Evolutionary conservation across 768 basidiomycete genomes (phyloP).

Genomic region (Multifurca ochricompacta): DNA sequence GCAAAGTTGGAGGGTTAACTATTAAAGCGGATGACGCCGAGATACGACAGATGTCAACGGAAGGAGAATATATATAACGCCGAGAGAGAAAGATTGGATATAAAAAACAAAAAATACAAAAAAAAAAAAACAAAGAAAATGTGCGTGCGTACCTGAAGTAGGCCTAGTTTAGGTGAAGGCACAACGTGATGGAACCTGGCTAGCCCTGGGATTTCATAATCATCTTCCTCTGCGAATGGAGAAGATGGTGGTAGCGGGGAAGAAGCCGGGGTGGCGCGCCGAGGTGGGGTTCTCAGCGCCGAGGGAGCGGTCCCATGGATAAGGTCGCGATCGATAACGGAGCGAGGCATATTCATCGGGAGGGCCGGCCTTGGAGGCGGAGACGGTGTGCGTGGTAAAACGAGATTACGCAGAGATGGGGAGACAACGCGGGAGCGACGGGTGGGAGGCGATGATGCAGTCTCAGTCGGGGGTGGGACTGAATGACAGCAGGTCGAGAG

Average conservation of each 20-base stretch:
- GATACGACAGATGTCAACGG: background rate
- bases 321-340: conserved; percentile 8
- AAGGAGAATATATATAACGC: background rate
- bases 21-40: background rate
- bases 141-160: background rate
- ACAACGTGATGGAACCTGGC: background rate
- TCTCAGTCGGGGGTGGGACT: background rate
- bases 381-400: conserved; percentile 8
- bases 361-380: conserved; percentile 9
- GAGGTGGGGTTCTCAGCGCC: conserved; percentile 1
- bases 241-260: conserved; percentile 21
- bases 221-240: conserved; percentile 14
- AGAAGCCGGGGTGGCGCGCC: conserved; percentile 1
- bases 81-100: background rate
- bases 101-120: background rate
- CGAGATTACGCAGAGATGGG: conserved; percentile 10
- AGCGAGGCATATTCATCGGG: background rate
- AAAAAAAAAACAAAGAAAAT: background rate
- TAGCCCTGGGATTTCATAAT: background rate
- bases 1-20: background rate
- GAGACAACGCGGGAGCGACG: conserved; percentile 10
- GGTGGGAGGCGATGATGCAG: background rate
- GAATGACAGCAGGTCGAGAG: background rate
- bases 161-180: background rate
- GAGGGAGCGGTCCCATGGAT: background rate